Conservation (phyloP, 2,329 filamentous ascomycete genomes). For the Cercospora citrullina region DNA sequence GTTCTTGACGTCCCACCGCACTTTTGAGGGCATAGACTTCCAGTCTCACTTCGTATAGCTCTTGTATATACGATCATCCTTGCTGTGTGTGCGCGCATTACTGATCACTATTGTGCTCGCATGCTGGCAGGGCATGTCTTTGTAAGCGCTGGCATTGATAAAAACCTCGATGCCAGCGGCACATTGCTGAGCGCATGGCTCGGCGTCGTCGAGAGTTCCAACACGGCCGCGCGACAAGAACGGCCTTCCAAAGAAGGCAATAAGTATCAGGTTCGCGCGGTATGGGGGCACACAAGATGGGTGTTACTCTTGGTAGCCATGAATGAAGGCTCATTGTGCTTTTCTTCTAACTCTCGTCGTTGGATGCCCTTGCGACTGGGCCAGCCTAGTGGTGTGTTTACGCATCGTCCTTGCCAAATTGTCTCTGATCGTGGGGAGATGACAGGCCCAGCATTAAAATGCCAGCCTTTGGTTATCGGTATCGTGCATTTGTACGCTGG, state of each 20-base stretch:
- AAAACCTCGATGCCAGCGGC: background rate
- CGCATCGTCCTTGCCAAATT: background rate
- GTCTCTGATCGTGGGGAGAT: background rate
- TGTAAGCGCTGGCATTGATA: background rate
- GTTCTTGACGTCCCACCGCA: background rate
- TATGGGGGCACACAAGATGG: background rate
- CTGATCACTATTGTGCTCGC: background rate
- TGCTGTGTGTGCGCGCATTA: background rate
- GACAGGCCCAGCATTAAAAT: background rate
- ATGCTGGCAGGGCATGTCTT: background rate
- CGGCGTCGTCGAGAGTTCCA: background rate
- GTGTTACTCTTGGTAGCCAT: background rate
- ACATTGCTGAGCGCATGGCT: background rate
- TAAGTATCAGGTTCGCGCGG: background rate
- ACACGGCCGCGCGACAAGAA: background rate
- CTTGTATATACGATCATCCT: background rate
- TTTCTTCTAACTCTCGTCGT: no score
- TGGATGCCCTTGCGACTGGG: no score
- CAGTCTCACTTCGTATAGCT: background rate
- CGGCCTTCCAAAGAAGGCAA: background rate
- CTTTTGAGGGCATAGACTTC: background rate
- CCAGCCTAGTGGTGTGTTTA: no score
- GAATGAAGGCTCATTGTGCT: no score
- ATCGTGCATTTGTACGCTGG: background rate
- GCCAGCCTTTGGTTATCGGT: background rate